Evolutionary conservation across 306 rosid species (phyloP).

Genomic region (Medicago ruthenica): DNA sequence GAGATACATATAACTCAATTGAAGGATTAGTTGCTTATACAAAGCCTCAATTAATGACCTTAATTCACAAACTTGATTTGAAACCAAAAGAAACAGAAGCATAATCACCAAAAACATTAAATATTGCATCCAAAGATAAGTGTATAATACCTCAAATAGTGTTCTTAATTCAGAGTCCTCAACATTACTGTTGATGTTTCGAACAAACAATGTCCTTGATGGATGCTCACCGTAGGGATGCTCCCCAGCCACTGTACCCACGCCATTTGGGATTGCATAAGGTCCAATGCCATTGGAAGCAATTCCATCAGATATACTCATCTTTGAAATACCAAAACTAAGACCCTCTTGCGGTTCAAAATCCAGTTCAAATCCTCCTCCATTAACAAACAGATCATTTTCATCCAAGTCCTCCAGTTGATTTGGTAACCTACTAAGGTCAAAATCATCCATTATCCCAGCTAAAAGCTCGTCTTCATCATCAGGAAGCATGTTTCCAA

Average conservation of each 20-base stretch:
- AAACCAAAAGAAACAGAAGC: not conserved
- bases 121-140: conserved; percentile 14
- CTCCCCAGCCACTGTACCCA: conserved; percentile 89
- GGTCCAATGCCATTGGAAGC: conserved; percentile 64
- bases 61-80: not conserved
- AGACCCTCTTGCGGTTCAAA: conserved; percentile 72
- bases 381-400: conserved; percentile 82
- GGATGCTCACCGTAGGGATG: conserved; percentile 99
- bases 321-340: conserved; percentile 61
- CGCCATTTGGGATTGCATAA: conserved; percentile 73
- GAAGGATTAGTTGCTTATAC: not conserved
- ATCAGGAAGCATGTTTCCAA: conserved; percentile 77
- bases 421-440: conserved; percentile 80
- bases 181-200: conserved; percentile 88
- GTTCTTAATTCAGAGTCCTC: conserved; percentile 80
- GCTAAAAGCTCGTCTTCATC: conserved; percentile 90
- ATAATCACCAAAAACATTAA: conserved; percentile 18
- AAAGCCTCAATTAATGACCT: too few relatives aligned
- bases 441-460: conserved; percentile 87
- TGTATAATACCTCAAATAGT: conserved; percentile 77
- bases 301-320: conserved; percentile 64
- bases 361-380: conserved; percentile 92
- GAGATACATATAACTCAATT: not conserved
- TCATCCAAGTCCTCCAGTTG: conserved; percentile 93
- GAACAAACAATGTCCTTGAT: conserved; percentile 89